A percentile compares a stretch with the other conserved stretches of the same genome.
Evolutionary conservation across 495 filamentous ascomycete genomes (phyloP).

Genomic region (Bacidia gigantensis): DNA sequence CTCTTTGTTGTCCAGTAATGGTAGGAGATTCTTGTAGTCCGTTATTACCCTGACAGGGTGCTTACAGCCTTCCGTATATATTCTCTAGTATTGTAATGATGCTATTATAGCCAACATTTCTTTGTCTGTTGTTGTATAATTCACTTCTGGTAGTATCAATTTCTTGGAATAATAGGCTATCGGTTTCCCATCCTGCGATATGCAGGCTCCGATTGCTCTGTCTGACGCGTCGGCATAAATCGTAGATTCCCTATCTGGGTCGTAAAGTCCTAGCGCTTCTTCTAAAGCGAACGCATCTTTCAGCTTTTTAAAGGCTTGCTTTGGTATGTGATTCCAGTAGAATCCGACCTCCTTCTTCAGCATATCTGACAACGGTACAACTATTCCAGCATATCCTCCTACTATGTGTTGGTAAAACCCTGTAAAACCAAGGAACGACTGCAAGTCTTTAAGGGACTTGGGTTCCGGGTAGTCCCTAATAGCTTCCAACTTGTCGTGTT

Average conservation of each 20-base stretch:
- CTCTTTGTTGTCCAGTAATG: not conserved
- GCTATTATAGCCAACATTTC: not conserved
- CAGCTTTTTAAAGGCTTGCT: not conserved
- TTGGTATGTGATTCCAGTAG: not conserved
- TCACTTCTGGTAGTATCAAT: not conserved
- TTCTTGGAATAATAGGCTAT: not conserved
- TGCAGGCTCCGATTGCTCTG: not conserved
- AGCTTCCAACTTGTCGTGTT: slow-evolving; percentile 14
- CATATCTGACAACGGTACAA: slow-evolving; percentile 6
- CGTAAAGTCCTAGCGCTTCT: not conserved
- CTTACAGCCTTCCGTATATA: not conserved
- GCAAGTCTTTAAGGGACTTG: slow-evolving; percentile 11
- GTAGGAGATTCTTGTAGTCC: not conserved
- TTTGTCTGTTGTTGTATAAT: not conserved
- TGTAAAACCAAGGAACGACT: slow-evolving; percentile 22
- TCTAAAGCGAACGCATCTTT: not conserved
- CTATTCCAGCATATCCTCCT: slow-evolving; percentile 15
- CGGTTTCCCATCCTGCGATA: not conserved
- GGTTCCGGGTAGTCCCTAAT: slow-evolving; percentile 12
- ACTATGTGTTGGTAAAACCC: slow-evolving; percentile 26
- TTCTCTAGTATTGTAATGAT: not conserved
- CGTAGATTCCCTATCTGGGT: not conserved
- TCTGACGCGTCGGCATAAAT: not conserved
- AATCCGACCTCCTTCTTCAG: slow-evolving; percentile 12
- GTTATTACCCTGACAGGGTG: not conserved